These are phyloP conservation scores for Phaeodactylum tricornutum DNA, from an alignment of 108 stramenopile genomes.

Conservation along the genomic window DNA sequence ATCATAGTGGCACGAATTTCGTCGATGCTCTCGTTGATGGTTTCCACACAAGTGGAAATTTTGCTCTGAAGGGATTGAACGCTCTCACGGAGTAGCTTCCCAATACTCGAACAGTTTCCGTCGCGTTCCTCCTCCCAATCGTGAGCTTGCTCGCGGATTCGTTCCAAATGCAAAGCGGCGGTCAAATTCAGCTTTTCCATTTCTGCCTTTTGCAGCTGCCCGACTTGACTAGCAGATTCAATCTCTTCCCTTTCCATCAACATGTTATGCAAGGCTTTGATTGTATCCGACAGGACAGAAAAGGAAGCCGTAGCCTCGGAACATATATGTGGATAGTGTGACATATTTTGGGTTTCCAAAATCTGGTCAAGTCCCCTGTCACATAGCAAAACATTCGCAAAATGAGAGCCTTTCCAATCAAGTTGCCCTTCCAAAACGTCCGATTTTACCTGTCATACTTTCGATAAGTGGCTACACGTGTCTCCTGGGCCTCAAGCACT, in stretches of 20 bases:
- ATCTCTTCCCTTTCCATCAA: too few relatives aligned
- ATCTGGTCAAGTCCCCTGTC: constrained; percentile 44
- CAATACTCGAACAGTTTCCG: too few relatives aligned
- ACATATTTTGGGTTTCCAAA: constrained; percentile 47
- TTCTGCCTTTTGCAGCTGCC: constrained; percentile 57
- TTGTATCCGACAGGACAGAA: constrained; percentile 65
- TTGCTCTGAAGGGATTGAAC: constrained; percentile 30
- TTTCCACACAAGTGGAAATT: constrained; percentile 26
- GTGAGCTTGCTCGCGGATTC: constrained; percentile 38
- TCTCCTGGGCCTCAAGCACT: constrained; percentile 50
- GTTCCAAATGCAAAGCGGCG: constrained; percentile 75
- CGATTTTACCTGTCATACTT: too few relatives aligned
- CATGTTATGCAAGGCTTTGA: too few relatives aligned
- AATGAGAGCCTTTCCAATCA: too few relatives aligned
- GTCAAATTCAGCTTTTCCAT: constrained; percentile 69
- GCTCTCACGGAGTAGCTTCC: constrained; percentile 33
- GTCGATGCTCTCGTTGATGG: constrained; percentile 67
- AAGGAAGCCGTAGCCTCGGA: constrained; percentile 67
- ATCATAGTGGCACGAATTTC: constrained; percentile 51
- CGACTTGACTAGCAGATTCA: constrained; percentile 5
- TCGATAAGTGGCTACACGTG: constrained; percentile 58
- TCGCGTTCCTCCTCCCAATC: constrained; percentile 25
- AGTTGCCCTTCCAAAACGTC: too few relatives aligned
- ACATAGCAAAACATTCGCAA: too few relatives aligned
- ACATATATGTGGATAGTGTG: constrained; percentile 49